Conservation (phyloP, 257 asterid species). For the Verbascum thapsus region DNA sequence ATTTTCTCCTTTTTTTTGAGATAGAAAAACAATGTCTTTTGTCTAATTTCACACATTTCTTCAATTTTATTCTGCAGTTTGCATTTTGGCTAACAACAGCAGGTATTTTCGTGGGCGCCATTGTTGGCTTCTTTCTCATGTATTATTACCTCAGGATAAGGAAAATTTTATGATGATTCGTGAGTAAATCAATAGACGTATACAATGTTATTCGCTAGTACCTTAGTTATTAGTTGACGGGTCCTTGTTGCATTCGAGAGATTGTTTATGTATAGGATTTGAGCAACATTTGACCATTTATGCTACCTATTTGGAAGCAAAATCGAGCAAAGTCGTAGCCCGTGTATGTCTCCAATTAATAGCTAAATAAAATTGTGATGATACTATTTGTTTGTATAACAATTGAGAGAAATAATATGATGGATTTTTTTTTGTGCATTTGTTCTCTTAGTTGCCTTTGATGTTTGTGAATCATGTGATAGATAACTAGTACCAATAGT, state of each 20-base stretch:
- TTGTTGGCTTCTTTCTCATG: slow-evolving; percentile 70
- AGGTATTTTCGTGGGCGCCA: slow-evolving; percentile 74
- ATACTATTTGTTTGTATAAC: too few species aligned
- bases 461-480: too few species aligned
- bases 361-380: too few species aligned
- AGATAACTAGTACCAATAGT: too few species aligned
- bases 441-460: too few species aligned
- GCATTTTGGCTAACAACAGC: slow-evolving; percentile 97
- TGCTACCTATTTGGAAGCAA: slow-evolving; percentile 2
- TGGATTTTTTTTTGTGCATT: too few species aligned
- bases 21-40: too few species aligned
- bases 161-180: slow-evolving; percentile 55
- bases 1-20: slow-evolving; percentile 1
- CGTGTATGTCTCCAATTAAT: too few species aligned
- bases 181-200: neutral
- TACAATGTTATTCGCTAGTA: neutral
- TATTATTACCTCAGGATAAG: slow-evolving; percentile 73
- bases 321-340: too few species aligned
- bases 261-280: slow-evolving; percentile 3
- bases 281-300: neutral
- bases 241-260: slow-evolving; percentile 1
- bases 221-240: slow-evolving; percentile 1
- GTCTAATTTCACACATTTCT: slow-evolving; percentile 12
- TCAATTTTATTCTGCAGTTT: slow-evolving; percentile 51
- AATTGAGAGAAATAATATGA: too few species aligned